Conservation (phyloP, 306 rosid genomes). For the Cyamopsis tetragonoloba region DNA sequence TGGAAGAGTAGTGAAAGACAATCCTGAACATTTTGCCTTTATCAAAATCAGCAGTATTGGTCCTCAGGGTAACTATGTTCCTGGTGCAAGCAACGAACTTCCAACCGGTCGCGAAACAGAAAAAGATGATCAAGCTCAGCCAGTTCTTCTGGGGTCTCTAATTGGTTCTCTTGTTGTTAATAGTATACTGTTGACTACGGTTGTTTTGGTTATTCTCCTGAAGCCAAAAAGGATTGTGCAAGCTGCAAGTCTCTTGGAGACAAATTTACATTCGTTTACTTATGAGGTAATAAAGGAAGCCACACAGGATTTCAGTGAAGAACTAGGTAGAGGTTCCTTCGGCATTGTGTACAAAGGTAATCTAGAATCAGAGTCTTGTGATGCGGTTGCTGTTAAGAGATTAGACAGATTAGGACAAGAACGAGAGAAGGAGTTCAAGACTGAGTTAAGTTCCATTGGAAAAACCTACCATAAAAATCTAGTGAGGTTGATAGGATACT, state of each 20-base stretch:
- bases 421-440: conserved; percentile 38
- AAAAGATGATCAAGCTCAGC: not conserved
- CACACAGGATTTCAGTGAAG: conserved; percentile 30
- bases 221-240: conserved; percentile 18
- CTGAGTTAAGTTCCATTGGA: conserved; percentile 39
- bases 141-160: conserved; percentile 26
- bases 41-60: conserved; percentile 29
- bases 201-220: not conserved
- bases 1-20: conserved; percentile 15
- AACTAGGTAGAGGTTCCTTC: conserved; percentile 43
- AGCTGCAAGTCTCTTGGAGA: conserved; percentile 23
- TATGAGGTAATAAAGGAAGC: conserved; percentile 33
- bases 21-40: not conserved
- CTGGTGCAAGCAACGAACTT: not conserved
- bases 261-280: conserved; percentile 32
- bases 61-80: not conserved
- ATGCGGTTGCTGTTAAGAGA: conserved; percentile 35
- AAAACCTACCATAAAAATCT: conserved; percentile 43
- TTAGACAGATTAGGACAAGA: conserved; percentile 41
- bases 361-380: not conserved
- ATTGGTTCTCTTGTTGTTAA: conserved; percentile 28
- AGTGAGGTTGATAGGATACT: conserved; percentile 42
- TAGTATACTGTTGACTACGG: not conserved
- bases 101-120: not conserved
- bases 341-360: conserved; percentile 45